Evolutionary conservation across 2,329 filamentous ascomycete genomes (phyloP).

Genomic region (Aspergillus sp.): DNA sequence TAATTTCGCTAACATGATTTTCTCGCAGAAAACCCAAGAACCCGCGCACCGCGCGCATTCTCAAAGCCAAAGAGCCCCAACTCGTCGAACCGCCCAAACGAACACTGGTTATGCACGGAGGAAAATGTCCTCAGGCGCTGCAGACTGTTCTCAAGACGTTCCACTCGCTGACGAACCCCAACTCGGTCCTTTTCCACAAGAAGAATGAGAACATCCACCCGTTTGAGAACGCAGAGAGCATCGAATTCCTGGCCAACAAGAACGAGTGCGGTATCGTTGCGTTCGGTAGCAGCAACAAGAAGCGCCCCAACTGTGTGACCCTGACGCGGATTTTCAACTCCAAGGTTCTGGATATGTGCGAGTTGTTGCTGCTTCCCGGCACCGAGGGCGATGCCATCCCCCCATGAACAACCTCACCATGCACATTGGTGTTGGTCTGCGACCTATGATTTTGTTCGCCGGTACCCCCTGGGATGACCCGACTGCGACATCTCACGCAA

Average conservation of each 20-base stretch:
- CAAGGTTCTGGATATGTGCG: conserved; percentile 91
- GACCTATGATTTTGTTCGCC: conserved; percentile 87
- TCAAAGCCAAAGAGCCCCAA: conserved; percentile 91
- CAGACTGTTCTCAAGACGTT: conserved; percentile 83
- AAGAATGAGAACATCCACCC: conserved; percentile 88
- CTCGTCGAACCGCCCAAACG: conserved; percentile 83
- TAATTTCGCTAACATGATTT: no score
- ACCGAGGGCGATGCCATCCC: conserved; percentile 44
- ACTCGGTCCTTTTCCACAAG: conserved; percentile 89
- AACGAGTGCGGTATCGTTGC: conserved; percentile 86
- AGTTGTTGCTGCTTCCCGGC: conserved; percentile 75
- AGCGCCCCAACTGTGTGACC: conserved; percentile 87
- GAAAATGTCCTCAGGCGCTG: conserved; percentile 74
- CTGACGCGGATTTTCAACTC: conserved; percentile 76
- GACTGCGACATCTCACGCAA: conserved; percentile 71
- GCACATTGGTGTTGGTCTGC: conserved; percentile 67
- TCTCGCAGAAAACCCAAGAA: conserved; percentile 62
- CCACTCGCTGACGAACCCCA: conserved; percentile 75
- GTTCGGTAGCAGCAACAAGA: conserved; percentile 84
- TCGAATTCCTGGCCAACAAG: conserved; percentile 95
- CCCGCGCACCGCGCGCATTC: conserved; percentile 88
- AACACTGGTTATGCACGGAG: conserved; percentile 83
- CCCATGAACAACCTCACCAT: conserved; percentile 55
- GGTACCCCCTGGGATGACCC: conserved; percentile 83
- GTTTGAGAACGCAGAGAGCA: conserved; percentile 80